A percentile compares a stretch with the other conserved stretches of the same genome.
Conservation (phyloP, 495 filamentous ascomycete species). For the Talaromyces ruber region DNA sequence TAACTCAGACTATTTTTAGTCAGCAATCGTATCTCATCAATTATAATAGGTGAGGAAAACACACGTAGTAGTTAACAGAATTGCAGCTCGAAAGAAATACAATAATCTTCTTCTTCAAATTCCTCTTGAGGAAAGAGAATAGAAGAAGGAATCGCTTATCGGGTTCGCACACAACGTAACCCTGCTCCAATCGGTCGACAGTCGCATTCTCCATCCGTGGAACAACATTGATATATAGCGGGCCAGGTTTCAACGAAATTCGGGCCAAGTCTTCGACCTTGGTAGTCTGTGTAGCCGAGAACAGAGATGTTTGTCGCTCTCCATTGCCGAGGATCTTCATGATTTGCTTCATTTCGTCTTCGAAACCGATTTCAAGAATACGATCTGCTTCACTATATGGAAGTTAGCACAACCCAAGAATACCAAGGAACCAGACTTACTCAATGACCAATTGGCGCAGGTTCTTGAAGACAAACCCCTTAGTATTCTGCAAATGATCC, state of each 20-base stretch:
- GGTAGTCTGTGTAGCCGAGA: constrained; percentile 95
- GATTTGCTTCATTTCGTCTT: constrained; percentile 96
- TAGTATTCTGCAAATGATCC: constrained; percentile 91
- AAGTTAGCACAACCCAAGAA: background rate
- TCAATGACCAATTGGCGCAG: constrained; percentile 81
- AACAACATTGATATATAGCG: constrained; percentile 94
- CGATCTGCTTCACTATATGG: constrained; percentile 69
- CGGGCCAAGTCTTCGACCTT: constrained; percentile 95
- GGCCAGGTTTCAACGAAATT: constrained; percentile 85
- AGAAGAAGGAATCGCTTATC: constrained; percentile 91
- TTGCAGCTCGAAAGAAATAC: constrained; percentile 94
- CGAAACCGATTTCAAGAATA: constrained; percentile 94
- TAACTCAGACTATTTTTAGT: constrained; percentile 50
- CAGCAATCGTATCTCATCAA: constrained; percentile 5
- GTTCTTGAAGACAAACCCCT: constrained; percentile 90
- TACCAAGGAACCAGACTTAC: constrained; percentile 42
- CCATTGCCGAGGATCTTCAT: constrained; percentile 89
- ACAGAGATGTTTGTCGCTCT: constrained; percentile 90
- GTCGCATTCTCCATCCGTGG: constrained; percentile 70
- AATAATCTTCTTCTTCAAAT: constrained; percentile 89
- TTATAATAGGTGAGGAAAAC: background rate
- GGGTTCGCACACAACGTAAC: constrained; percentile 86
- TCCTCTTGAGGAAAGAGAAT: constrained; percentile 92
- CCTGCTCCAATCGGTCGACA: constrained; percentile 88
- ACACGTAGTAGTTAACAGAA: constrained; percentile 80